A percentile compares a stretch with the other conserved stretches of the same genome.
Conservation (phyloP, 345 rosid genomes). For the Salix purpurea region DNA sequence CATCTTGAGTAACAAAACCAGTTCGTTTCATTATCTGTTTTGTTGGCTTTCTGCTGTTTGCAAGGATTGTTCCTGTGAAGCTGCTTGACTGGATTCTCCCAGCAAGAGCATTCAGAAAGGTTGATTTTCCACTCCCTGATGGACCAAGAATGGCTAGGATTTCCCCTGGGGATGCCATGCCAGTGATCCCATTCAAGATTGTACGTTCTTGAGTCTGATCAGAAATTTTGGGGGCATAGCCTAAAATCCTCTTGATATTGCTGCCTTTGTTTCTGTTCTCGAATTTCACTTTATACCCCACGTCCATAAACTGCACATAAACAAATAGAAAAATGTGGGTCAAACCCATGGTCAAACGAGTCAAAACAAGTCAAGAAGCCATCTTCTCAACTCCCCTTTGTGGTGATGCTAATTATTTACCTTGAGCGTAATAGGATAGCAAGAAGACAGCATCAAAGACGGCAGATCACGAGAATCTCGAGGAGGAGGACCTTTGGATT, state of each 20-base stretch:
- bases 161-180: conserved; percentile 80
- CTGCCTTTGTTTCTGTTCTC: conserved; percentile 25
- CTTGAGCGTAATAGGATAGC: conserved; percentile 77
- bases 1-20: conserved; percentile 91
- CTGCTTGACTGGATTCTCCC: conserved; percentile 61
- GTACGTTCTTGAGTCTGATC: conserved; percentile 47
- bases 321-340: conserved; percentile 9
- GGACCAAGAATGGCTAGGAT: conserved; percentile 89
- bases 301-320: conserved; percentile 66
- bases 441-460: conserved; percentile 46
- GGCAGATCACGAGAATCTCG: conserved; percentile 45
- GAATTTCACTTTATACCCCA: conserved; percentile 51
- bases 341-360: conserved; percentile 23
- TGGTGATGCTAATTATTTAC: conserved; percentile 20
- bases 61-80: conserved; percentile 63
- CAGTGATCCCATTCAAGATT: conserved; percentile 64
- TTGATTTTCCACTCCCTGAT: conserved; percentile 93
- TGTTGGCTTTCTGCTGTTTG: conserved; percentile 44
- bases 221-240: conserved; percentile 17
- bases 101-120: conserved; percentile 66
- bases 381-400: not conserved
- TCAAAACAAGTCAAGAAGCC: not conserved
- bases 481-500: conserved; percentile 24
- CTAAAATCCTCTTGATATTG: conserved; percentile 34
- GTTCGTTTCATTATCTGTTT: conserved; percentile 57